A percentile compares a stretch with the other conserved stretches of the same genome.
These are phyloP conservation scores for Ustilago loliicola DNA, from an alignment of 1,284 basidiomycete genomes.

Conservation along the genomic window DNA sequence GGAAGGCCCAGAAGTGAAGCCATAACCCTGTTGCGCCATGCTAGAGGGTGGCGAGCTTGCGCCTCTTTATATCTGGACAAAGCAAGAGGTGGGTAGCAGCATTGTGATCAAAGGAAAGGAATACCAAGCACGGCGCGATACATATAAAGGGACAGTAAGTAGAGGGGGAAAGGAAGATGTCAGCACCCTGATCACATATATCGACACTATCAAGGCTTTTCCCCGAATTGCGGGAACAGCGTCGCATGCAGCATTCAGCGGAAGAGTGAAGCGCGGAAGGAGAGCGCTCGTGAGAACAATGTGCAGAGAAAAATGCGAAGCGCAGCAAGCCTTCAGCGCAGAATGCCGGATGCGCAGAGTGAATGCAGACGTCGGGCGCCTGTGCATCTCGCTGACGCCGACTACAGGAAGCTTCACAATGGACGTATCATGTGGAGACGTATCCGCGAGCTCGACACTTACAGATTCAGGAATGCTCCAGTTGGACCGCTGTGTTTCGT, in stretches of 20 bases:
- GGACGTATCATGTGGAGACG: slow-evolving; percentile 5
- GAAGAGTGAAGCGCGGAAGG: background rate
- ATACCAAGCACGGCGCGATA: background rate
- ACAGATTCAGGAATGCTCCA: slow-evolving; percentile 18
- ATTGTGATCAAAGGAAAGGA: background rate
- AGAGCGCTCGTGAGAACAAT: slow-evolving; percentile 4
- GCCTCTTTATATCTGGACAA: slow-evolving; percentile 12
- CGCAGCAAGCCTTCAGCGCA: slow-evolving; percentile 13
- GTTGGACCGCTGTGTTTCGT: slow-evolving; percentile 16
- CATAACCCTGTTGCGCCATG: slow-evolving; percentile 33
- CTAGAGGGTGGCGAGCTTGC: background rate
- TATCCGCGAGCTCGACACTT: slow-evolving; percentile 10
- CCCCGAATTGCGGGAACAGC: background rate
- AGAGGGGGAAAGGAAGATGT: background rate
- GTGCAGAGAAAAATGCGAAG: slow-evolving; percentile 6
- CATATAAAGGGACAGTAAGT: background rate
- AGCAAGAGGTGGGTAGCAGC: background rate
- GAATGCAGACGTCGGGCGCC: slow-evolving; percentile 2
- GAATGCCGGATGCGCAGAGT: slow-evolving; percentile 7
- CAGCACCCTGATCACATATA: slow-evolving; percentile 5
- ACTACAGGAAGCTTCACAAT: slow-evolving; percentile 6
- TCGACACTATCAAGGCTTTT: background rate
- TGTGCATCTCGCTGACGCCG: slow-evolving; percentile 22
- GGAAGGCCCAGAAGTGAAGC: slow-evolving; percentile 22
- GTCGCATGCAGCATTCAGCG: background rate